Conservation (phyloP, 2,329 filamentous ascomycete genomes). For the Elsinoe ampelina region DNA sequence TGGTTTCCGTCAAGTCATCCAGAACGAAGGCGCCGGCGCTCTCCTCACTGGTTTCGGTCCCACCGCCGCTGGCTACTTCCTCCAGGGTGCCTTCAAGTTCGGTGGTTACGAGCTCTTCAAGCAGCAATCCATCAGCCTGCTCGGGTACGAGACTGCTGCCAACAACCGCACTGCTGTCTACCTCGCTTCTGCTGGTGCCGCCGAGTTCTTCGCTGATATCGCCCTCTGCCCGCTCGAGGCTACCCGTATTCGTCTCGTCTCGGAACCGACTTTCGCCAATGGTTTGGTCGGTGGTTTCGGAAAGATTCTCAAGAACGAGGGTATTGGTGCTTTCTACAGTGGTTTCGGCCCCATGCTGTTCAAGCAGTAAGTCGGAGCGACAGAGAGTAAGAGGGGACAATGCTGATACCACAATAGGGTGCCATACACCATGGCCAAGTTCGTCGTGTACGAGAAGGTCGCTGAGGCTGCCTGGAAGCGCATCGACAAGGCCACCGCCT, state of each 20-base stretch:
- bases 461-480: conserved; percentile 60
- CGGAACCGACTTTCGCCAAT: conserved; percentile 73
- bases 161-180: conserved; percentile 75
- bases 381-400: background rate
- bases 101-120: conserved; percentile 96
- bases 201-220: conserved; percentile 64
- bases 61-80: conserved; percentile 84
- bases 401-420: conserved; percentile 45
- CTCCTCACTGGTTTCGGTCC: conserved; percentile 78
- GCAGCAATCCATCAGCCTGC: conserved; percentile 71
- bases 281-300: conserved; percentile 69
- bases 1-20: conserved; percentile 76
- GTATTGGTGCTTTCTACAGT: conserved; percentile 78
- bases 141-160: conserved; percentile 67
- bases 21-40: conserved; percentile 75
- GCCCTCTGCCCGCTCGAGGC: conserved; percentile 87
- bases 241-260: conserved; percentile 87
- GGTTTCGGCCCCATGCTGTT: conserved; percentile 82
- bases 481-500: conserved; percentile 62
- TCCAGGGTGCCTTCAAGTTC: conserved; percentile 89
- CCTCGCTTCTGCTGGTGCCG: conserved; percentile 54
- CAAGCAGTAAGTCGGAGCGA: conserved; percentile 53
- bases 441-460: conserved; percentile 88
- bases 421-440: conserved; percentile 91
- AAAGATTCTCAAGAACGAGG: conserved; percentile 78